Percentiles rank a stretch among this genome's conserved stretches.
Evolutionary conservation across 495 filamentous ascomycete species (phyloP).

Genomic region (Neurospora sp.): DNA sequence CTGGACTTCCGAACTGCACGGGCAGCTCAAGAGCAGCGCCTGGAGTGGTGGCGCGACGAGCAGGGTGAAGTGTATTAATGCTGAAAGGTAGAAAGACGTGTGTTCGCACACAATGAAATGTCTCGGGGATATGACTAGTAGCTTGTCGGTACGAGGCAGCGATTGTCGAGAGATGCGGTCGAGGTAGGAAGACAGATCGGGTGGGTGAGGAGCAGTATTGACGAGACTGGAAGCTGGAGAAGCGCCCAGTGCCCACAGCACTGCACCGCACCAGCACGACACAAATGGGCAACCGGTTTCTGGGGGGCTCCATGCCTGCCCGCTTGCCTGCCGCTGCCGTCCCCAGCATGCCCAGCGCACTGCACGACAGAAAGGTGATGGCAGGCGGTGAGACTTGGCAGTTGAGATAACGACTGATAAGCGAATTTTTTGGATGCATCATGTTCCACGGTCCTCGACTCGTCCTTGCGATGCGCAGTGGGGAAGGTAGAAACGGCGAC

Average conservation of each 20-base stretch:
- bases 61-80: not conserved
- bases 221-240: slow-evolving; percentile 13
- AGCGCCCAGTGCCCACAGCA: slow-evolving; percentile 12
- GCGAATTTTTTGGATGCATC: slow-evolving; percentile 19
- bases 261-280: slow-evolving; percentile 8
- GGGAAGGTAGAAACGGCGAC: not conserved
- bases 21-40: slow-evolving; percentile 12
- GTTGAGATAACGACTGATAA: slow-evolving; percentile 24
- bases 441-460: slow-evolving; percentile 4
- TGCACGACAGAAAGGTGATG: not conserved
- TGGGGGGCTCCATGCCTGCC: slow-evolving; percentile 14
- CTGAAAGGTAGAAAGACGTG: not conserved
- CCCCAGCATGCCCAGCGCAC: not conserved
- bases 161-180: slow-evolving; percentile 7
- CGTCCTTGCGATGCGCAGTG: slow-evolving; percentile 1
- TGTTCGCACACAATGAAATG: not conserved
- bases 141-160: not conserved
- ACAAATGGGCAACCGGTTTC: slow-evolving; percentile 10
- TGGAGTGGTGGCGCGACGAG: slow-evolving; percentile 9
- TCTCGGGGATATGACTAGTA: not conserved
- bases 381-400: slow-evolving; percentile 18
- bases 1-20: slow-evolving; percentile 7
- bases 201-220: slow-evolving; percentile 5
- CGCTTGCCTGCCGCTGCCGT: slow-evolving; percentile 9
- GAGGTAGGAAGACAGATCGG: not conserved